phyloP scores from a whole-genome alignment of 2,329 filamentous ascomycete species.

The Ophiostoma sp. region DNA sequence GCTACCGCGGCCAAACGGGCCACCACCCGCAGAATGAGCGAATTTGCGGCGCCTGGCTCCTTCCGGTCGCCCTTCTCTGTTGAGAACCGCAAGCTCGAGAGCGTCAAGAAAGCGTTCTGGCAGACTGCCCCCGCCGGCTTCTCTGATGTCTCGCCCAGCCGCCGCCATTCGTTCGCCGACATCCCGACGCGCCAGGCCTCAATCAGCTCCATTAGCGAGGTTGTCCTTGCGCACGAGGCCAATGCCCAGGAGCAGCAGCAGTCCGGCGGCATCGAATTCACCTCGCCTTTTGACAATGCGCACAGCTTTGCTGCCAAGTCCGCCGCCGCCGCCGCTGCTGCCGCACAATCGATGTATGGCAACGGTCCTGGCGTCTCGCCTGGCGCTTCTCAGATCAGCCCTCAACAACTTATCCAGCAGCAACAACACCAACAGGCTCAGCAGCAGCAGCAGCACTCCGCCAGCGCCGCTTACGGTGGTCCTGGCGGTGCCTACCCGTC shows the following conservation, averaged over 20 bases:
- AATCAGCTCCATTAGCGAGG: conserved; percentile 60
- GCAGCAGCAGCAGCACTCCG: conserved; percentile 31
- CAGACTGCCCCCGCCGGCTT: conserved; percentile 68
- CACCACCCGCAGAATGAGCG: conserved; percentile 56
- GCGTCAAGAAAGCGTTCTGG: conserved; percentile 69
- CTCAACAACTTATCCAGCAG: conserved; percentile 22
- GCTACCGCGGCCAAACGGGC: conserved; percentile 47
- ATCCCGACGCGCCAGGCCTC: conserved; percentile 63
- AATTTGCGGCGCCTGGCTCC: conserved; percentile 45
- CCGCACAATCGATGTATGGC: conserved; percentile 25
- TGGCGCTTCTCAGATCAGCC: conserved; percentile 10
- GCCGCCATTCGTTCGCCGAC: conserved; percentile 77
- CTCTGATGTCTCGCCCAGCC: conserved; percentile 68
- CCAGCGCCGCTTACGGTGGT: conserved; percentile 13
- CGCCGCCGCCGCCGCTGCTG: conserved; percentile 18
- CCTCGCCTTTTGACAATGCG: conserved; percentile 44
- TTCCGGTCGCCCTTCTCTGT: conserved; percentile 52
- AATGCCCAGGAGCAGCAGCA: conserved; percentile 47
- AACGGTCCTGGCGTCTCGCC: conserved; percentile 24
- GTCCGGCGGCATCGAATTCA: conserved; percentile 44
- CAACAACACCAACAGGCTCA: conserved; percentile 19
- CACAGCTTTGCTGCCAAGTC: conserved; percentile 39
- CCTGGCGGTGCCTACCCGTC: conserved; percentile 46
- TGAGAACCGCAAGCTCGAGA: conserved; percentile 64
- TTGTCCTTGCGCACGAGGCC: conserved; percentile 49